Base-by-base conservation (phyloP, 2,329 filamentous ascomycete genomes). In the Penicillium sp. region DNA sequence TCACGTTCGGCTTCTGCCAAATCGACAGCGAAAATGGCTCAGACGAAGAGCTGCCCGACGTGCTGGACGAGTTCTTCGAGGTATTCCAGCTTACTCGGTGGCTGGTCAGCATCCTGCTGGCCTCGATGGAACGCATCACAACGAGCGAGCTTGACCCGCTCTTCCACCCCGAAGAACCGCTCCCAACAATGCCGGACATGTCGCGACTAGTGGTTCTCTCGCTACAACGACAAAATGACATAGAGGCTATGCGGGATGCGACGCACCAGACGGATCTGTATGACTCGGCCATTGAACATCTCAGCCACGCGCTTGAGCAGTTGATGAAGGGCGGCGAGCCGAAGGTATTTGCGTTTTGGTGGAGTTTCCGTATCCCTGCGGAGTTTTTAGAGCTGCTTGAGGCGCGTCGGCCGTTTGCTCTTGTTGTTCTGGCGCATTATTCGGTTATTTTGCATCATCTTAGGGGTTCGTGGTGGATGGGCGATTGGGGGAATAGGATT, bases 391-490 rank as follows among this genome's bases (percentile, higher is more conserved):
- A 78, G 38, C 67, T 78, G 19, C 60, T 78, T 3, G 62, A 67
- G 15, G 67, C 73, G 51, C 69, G 73, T 19, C 64, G 67, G 19
- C 75, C 77, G 0, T 76, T 80, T 57, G 76, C 78, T 1, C 61
- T 81, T 10, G 71, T 77, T 15, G 68, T 80, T 17, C 67, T 80
- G 5, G 77, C 76, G 2, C 74, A 81, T 58, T 80, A 75, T 58
- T 73, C 73, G 0, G 74, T 80, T 9, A 57, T 78, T 4, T 77
- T 89, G 47, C 86, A 86, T 67, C 81, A 81, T 35, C 77, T 88
- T 61, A 83, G 87, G 59, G 72, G 78, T 17, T 77, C 86, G 17
- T 91, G 88, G 88, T 91, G 88, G 88, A 76, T 90, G 29, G 81
- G 85, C 21, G 86, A 87, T 40, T 86, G 89, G 66, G 83, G 86